These are phyloP conservation scores for Musa acuminata DNA, from an alignment of 176 grass and related monocot species.

Conservation along the genomic window DNA sequence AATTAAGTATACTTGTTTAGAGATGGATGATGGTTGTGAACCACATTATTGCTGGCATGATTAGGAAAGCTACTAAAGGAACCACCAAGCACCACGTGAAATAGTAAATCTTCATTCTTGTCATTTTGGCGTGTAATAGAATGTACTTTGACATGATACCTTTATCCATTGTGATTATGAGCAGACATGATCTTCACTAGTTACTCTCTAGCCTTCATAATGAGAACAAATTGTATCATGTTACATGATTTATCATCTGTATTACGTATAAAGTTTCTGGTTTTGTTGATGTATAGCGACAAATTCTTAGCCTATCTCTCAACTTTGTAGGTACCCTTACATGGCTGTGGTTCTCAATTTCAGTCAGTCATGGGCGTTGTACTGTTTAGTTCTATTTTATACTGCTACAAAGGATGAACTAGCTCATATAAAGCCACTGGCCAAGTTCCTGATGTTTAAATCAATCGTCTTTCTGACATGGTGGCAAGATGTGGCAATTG, in stretches of 20 bases:
- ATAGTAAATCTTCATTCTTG: neutral
- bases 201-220: neutral
- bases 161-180: neutral
- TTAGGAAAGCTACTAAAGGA: neutral
- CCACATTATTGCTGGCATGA: neutral
- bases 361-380: slow-evolving; percentile 94
- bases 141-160: neutral
- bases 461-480: slow-evolving; percentile 98
- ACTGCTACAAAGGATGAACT: slow-evolving; percentile 85
- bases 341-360: slow-evolving; percentile 85
- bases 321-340: slow-evolving; percentile 77
- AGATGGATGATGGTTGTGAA: neutral
- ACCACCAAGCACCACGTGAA: neutral
- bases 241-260: neutral
- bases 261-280: neutral
- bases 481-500: slow-evolving; percentile 92
- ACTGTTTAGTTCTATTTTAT: slow-evolving; percentile 91
- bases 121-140: neutral
- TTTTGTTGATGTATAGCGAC: neutral
- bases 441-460: slow-evolving; percentile 91
- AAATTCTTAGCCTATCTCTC: slow-evolving; percentile 14
- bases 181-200: neutral
- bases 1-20: neutral
- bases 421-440: slow-evolving; percentile 84
- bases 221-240: neutral